phyloP scores from a whole-genome alignment of 2,329 filamentous ascomycete genomes.

The Colletotrichum euphorbiae region DNA sequence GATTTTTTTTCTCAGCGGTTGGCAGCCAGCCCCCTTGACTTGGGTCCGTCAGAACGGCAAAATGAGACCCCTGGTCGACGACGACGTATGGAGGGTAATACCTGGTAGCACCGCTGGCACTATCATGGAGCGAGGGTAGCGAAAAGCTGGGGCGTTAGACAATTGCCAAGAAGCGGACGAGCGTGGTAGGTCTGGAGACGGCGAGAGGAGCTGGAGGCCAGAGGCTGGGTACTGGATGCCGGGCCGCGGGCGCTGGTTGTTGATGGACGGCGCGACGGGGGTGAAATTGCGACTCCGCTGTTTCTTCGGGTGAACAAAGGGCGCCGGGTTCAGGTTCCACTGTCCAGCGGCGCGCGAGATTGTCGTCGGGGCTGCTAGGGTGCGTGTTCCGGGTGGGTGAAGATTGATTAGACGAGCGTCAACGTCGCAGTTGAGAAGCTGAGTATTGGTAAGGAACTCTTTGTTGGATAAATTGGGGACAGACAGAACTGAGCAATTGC shows the following conservation, averaged over 20 bases:
- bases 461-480: slow-evolving; percentile 16
- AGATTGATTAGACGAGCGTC: slow-evolving; percentile 15
- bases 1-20: slow-evolving; percentile 19
- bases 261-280: slow-evolving; percentile 23
- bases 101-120: not conserved
- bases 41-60: slow-evolving; percentile 28
- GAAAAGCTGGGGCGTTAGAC: slow-evolving; percentile 33
- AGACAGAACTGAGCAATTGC: not conserved
- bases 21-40: slow-evolving; percentile 32
- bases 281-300: slow-evolving; percentile 40
- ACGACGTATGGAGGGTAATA: slow-evolving; percentile 16
- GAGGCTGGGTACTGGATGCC: slow-evolving; percentile 2
- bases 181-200: slow-evolving; percentile 16
- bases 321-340: slow-evolving; percentile 23
- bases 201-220: not conserved
- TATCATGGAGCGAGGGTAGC: slow-evolving; percentile 27
- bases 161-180: slow-evolving; percentile 32
- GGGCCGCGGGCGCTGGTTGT: slow-evolving; percentile 16
- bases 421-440: not conserved
- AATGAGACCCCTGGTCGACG: slow-evolving; percentile 29
- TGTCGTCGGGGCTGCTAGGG: slow-evolving; percentile 32
- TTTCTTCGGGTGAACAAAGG: slow-evolving; percentile 37
- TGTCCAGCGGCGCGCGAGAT: slow-evolving; percentile 36
- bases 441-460: not conserved
- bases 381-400: slow-evolving; percentile 24